Evolutionary conservation across 805 yeast genomes (phyloP), one percentile per base, ranked within the genome.

Genomic region (Wickerhamomyces bisporus): DNA sequence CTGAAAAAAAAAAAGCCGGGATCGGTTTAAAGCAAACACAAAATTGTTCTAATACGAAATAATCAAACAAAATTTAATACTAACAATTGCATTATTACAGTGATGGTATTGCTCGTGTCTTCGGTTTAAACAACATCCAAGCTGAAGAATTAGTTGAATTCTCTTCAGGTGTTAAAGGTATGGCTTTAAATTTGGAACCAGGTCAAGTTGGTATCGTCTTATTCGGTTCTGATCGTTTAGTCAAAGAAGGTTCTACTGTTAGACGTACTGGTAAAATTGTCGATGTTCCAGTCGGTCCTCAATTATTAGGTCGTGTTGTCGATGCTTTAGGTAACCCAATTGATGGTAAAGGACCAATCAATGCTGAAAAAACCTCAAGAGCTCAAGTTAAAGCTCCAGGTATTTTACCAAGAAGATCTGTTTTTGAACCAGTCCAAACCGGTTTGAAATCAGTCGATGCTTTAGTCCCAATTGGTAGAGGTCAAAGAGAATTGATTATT

Each of bases 51-150:
- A n/a, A n/a, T n/a, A n/a, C n/a, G n/a, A n/a, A n/a, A n/a, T n/a
- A n/a, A n/a, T n/a, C 38, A 10, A 16, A 15, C n/a, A 39, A 14
- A 21, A 10, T 26, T 21, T 21, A 26, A 36, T 68, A 68, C 73
- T 70, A 68, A 70, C 66, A 39, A 25, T 36, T 40, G 17, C n/a
- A n/a, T 13, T 16, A n/a, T 13, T 24, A 50, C 62, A 80, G 98
- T 85, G 99, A 93, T 74, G 99, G 99, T 93, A 93, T 93, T 68
- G 99, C 98, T 70, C 94, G 98, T 81, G 96, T 93, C 65, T 93
- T 86, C 76, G 99, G 99, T 76, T 78, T 93, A 63, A 93, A 89
- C 93, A 93, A 93, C 81, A 82, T 88, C 73, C 98, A 91, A 80
- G 98, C 98, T 66, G 98, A 93, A 78, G 99, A 93, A 77, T 81